Evolutionary conservation across 805 yeast genomes (phyloP).

Genomic region (Komagataella kurtzmanii): DNA sequence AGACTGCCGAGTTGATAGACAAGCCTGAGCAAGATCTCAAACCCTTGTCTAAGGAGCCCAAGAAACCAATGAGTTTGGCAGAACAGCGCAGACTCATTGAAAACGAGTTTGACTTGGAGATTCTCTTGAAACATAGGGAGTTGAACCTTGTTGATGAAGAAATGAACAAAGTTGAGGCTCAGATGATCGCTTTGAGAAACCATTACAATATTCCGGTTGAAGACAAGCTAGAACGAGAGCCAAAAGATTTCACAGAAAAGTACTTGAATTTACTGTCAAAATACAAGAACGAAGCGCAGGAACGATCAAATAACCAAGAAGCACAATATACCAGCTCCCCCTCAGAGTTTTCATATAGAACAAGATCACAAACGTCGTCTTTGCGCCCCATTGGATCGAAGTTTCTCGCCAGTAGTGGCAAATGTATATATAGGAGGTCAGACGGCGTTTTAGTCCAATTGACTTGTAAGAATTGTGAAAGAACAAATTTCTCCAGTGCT

Average conservation of each 20-base stretch:
- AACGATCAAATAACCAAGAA: slow-evolving; percentile 11
- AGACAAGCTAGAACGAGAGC: slow-evolving; percentile 25
- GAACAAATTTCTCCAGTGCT: slow-evolving; percentile 63
- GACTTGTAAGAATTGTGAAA: slow-evolving; percentile 52
- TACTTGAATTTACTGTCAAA: slow-evolving; percentile 19
- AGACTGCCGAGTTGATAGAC: not conserved
- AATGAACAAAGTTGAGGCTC: slow-evolving; percentile 42
- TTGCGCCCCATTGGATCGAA: slow-evolving; percentile 35
- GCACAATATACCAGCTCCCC: not conserved
- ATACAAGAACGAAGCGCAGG: slow-evolving; percentile 1
- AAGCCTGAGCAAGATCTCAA: not conserved
- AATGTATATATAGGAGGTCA: slow-evolving; percentile 48
- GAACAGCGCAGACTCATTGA: slow-evolving; percentile 11
- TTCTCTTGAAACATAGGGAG: slow-evolving; percentile 47
- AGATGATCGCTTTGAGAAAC: slow-evolving; percentile 36
- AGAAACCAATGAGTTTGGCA: not conserved
- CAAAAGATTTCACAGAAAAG: slow-evolving; percentile 28
- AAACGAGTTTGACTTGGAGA: slow-evolving; percentile 44
- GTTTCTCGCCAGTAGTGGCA: slow-evolving; percentile 9
- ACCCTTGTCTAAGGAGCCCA: not conserved
- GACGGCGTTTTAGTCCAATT: slow-evolving; percentile 62
- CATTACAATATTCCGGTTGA: slow-evolving; percentile 27
- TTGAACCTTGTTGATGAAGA: slow-evolving; percentile 35
- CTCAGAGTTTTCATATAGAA: slow-evolving; percentile 21
- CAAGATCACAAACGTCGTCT: slow-evolving; percentile 34